These are phyloP conservation scores for Sporothrix sp. DNA, from an alignment of 2,329 filamentous ascomycete genomes.

Conservation along the genomic window DNA sequence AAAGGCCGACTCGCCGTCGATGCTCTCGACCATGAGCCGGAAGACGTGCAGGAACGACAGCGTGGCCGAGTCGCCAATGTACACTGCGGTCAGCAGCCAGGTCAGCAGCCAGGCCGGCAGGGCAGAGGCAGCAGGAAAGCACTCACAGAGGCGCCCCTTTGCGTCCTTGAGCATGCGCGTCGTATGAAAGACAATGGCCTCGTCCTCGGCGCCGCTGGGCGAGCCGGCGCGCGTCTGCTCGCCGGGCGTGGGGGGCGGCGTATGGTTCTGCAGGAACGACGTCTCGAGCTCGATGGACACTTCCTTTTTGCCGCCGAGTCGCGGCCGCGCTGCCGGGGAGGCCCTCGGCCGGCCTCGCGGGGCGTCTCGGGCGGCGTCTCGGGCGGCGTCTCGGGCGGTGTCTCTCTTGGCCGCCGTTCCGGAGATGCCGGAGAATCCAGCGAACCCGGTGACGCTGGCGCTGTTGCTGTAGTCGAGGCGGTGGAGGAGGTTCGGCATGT, in stretches of 20 bases:
- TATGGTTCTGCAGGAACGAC: constrained; percentile 1
- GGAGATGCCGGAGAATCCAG: too few relatives aligned
- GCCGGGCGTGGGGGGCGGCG: too few relatives aligned
- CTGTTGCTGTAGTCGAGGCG: neutral
- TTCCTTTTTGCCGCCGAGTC: constrained; percentile 11
- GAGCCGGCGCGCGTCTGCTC: constrained; percentile 28
- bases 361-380: too few relatives aligned
- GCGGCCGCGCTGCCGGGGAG: neutral
- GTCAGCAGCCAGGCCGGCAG: neutral
- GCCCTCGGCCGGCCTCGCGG: too few relatives aligned
- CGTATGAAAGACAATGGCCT: constrained; percentile 44
- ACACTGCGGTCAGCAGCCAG: constrained; percentile 31
- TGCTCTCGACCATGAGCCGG: constrained; percentile 48
- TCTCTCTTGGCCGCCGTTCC: too few relatives aligned
- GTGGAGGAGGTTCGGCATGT: neutral
- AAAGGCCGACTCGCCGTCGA: constrained; percentile 45
- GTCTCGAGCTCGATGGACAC: neutral
- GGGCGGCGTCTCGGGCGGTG: too few relatives aligned
- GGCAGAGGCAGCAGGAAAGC: neutral
- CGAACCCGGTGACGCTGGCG: neutral
- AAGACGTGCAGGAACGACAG: constrained; percentile 52
- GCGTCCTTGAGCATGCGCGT: constrained; percentile 51
- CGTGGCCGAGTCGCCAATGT: constrained; percentile 53
- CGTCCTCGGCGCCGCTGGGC: constrained; percentile 41
- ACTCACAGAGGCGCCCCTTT: constrained; percentile 45